Evolutionary conservation across 108 stramenopile genomes (phyloP).

Genomic region (Fistulifera pelliculosa): DNA sequence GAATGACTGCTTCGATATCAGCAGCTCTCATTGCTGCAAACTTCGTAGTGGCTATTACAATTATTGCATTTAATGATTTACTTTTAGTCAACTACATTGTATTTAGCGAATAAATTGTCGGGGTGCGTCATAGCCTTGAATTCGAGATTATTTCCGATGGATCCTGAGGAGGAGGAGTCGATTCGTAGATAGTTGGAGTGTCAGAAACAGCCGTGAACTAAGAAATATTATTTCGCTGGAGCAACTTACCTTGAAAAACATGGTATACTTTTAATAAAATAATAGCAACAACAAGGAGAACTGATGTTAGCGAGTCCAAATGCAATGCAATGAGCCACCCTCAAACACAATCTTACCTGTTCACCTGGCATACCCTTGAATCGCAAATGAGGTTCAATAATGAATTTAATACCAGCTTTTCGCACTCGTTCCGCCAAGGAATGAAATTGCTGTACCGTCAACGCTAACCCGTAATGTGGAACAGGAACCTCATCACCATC

Average conservation of each 20-base stretch:
- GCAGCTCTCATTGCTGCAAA: background rate
- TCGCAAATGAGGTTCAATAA: constrained; percentile 91
- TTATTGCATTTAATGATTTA: no score
- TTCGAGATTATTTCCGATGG: constrained; percentile 93
- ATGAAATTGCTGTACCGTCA: constrained; percentile 87
- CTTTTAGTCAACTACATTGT: constrained; percentile 63
- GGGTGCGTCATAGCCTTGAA: constrained; percentile 96
- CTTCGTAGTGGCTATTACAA: no score
- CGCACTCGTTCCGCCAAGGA: constrained; percentile 69
- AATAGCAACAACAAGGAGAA: no score
- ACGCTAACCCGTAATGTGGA: constrained; percentile 89
- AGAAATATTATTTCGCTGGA: no score
- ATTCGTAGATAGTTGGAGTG: no score
- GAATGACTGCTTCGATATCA: no score
- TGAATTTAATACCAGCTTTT: constrained; percentile 62
- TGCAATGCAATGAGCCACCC: background rate
- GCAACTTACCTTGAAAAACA: constrained; percentile 91
- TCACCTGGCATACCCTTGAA: constrained; percentile 93
- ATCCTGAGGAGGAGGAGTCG: no score
- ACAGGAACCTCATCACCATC: constrained; percentile 99
- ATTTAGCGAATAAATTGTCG: constrained; percentile 94
- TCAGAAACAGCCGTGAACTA: no score
- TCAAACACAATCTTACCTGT: constrained; percentile 27
- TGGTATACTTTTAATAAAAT: no score
- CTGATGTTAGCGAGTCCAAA: no score